These are phyloP conservation scores for Cyberlindnera maclurae DNA, from an alignment of 805 yeast species.

Conservation along the genomic window DNA sequence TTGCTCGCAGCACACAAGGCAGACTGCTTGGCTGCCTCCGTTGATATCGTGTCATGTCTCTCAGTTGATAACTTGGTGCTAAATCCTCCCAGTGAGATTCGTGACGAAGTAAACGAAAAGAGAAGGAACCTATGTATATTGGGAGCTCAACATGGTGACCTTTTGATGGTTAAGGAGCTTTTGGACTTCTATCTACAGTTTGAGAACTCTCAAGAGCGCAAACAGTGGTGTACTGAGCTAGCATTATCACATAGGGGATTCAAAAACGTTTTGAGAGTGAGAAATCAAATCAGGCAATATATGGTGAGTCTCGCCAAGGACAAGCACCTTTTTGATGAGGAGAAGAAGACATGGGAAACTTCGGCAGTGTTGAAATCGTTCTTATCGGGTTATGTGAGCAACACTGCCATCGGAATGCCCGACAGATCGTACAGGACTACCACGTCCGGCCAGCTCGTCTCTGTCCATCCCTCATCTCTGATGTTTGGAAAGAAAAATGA, in stretches of 20 bases:
- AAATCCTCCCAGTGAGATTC: constrained; percentile 69
- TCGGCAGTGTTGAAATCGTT: constrained; percentile 68
- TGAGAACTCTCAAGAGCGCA: constrained; percentile 45
- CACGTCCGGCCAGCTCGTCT: constrained; percentile 72
- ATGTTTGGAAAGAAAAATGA: constrained; percentile 77
- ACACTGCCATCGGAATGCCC: constrained; percentile 91
- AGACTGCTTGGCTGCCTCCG: constrained; percentile 53
- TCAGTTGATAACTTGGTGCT: constrained; percentile 84
- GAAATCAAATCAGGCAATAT: constrained; percentile 68
- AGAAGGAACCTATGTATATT: constrained; percentile 62
- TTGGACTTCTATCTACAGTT: constrained; percentile 47
- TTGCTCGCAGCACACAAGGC: constrained; percentile 55
- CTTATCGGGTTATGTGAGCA: constrained; percentile 73
- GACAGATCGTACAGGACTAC: constrained; percentile 89
- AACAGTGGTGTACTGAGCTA: constrained; percentile 78
- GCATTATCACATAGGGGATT: constrained; percentile 75
- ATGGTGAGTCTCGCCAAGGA: constrained; percentile 44
- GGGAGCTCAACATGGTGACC: constrained; percentile 76
- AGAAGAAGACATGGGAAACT: constrained; percentile 36
- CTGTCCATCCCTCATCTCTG: constrained; percentile 86
- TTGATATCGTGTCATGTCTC: constrained; percentile 87
- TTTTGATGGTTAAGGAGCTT: constrained; percentile 74
- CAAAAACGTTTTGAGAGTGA: constrained; percentile 65
- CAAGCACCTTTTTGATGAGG: constrained; percentile 23
- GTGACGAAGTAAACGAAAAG: constrained; percentile 79